phyloP scores from a whole-genome alignment of 2,329 filamentous ascomycete species.

The Beauveria pseudobassiana region DNA sequence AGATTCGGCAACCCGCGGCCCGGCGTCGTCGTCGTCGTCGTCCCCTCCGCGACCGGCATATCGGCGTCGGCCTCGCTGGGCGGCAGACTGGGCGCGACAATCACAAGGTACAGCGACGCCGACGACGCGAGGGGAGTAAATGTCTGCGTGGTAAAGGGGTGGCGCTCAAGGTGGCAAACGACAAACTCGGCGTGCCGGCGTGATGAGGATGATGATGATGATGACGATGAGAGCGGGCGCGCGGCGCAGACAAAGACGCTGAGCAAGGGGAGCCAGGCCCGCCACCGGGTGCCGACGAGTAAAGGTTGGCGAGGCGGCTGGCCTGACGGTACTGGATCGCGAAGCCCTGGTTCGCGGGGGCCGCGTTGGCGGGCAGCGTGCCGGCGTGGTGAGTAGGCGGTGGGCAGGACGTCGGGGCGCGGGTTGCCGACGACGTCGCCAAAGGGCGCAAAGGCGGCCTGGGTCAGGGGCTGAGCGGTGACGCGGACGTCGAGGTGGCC shows the following conservation, averaged over 20 bases:
- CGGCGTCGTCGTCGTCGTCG: constrained; percentile 47
- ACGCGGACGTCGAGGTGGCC: constrained; percentile 28
- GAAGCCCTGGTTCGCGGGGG: constrained; percentile 74
- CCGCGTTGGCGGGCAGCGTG: constrained; percentile 37
- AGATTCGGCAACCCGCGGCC: constrained; percentile 67
- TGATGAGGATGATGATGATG: background rate
- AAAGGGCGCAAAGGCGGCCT: constrained; percentile 65
- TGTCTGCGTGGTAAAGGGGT: constrained; percentile 90
- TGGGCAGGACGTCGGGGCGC: constrained; percentile 46
- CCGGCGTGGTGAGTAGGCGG: constrained; percentile 31
- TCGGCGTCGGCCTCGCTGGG: constrained; percentile 22
- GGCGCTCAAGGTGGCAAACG: constrained; percentile 72
- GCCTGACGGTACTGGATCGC: constrained; percentile 82
- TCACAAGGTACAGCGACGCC: constrained; percentile 62
- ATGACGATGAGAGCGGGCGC: constrained; percentile 18
- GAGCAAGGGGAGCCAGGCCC: constrained; percentile 51
- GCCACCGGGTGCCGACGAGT: constrained; percentile 54
- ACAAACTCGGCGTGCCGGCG: constrained; percentile 38
- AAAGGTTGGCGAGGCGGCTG: constrained; percentile 65
- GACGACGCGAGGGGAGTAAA: constrained; percentile 68
- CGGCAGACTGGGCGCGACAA: constrained; percentile 74
- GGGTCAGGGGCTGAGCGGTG: constrained; percentile 58
- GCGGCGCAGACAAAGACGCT: constrained; percentile 79
- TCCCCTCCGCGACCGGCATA: constrained; percentile 17
- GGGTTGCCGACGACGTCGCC: constrained; percentile 79